Evolutionary conservation across 2,329 filamentous ascomycete species (phyloP).

Genomic region (Byssothecium circinans): DNA sequence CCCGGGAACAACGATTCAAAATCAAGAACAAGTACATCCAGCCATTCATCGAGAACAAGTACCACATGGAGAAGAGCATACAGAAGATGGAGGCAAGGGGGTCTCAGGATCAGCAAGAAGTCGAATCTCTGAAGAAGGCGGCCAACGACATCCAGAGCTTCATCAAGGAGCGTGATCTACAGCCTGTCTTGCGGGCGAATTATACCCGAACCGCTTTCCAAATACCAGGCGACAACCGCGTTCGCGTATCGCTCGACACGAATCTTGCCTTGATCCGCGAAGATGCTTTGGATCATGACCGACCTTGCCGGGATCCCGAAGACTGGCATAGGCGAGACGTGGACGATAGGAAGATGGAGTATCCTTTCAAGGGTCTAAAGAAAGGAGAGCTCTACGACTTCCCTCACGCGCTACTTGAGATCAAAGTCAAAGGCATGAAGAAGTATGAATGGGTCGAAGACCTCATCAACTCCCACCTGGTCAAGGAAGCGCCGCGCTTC

Average conservation of each 20-base stretch:
- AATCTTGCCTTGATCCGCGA: conserved; percentile 83
- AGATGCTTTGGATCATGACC: conserved; percentile 72
- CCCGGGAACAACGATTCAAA: conserved; percentile 75
- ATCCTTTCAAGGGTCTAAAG: conserved; percentile 83
- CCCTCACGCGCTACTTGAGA: conserved; percentile 86
- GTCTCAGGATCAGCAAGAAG: conserved; percentile 66
- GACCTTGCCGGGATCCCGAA: conserved; percentile 85
- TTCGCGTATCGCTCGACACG: conserved; percentile 91
- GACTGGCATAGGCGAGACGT: conserved; percentile 93
- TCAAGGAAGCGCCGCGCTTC: conserved; percentile 86
- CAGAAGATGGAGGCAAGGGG: conserved; percentile 80
- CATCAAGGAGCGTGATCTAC: conserved; percentile 73
- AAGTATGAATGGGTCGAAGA: conserved; percentile 86
- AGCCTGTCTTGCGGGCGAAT: conserved; percentile 86
- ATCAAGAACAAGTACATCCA: conserved; percentile 96
- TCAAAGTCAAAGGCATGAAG: conserved; percentile 75
- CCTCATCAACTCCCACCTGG: conserved; percentile 86
- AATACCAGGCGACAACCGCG: conserved; percentile 85
- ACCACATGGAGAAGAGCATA: conserved; percentile 88
- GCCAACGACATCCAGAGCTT: conserved; percentile 79
- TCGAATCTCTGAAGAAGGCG: conserved; percentile 69
- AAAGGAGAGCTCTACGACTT: conserved; percentile 91
- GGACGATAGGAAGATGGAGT: conserved; percentile 78
- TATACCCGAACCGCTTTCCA: conserved; percentile 96
- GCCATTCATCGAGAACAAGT: conserved; percentile 81